Percentiles rank a stretch among this genome's conserved stretches.
Conservation (phyloP, 257 asterid genomes). For the Fraxinus americana region DNA sequence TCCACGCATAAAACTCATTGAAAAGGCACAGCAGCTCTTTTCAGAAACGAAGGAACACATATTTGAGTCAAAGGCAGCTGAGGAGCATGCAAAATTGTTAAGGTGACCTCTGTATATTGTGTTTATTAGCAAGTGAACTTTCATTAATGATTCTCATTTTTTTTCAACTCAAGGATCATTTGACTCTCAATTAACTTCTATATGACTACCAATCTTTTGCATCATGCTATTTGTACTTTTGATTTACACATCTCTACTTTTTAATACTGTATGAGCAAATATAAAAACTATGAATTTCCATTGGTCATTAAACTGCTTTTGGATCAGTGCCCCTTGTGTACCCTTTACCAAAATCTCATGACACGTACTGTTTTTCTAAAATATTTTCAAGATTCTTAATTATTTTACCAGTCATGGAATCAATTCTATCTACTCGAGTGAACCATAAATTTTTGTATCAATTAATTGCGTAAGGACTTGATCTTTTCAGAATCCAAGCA, state of each 20-base stretch:
- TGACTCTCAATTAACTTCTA: neutral
- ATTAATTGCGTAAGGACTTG: neutral
- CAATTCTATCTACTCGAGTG: slow-evolving; percentile 5
- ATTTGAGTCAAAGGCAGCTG: slow-evolving; percentile 98
- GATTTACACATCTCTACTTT: slow-evolving; percentile 2
- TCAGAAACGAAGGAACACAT: slow-evolving; percentile 74
- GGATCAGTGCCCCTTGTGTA: slow-evolving; percentile 1
- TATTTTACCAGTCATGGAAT: slow-evolving; percentile 8
- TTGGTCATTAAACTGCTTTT: slow-evolving; percentile 1
- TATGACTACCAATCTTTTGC: slow-evolving; percentile 12
- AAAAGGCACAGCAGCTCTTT: slow-evolving; percentile 74
- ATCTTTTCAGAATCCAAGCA: neutral
- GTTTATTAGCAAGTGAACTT: neutral
- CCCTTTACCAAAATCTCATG: neutral
- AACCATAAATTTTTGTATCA: neutral
- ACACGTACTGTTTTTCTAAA: neutral
- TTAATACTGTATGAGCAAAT: slow-evolving; percentile 7
- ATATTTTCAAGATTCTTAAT: neutral
- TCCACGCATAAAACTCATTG: slow-evolving; percentile 79
- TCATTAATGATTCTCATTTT: slow-evolving; percentile 15
- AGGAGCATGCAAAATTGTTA: slow-evolving; percentile 92
- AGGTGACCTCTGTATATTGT: slow-evolving; percentile 45
- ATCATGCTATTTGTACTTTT: neutral
- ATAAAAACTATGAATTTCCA: slow-evolving; percentile 11
- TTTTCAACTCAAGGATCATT: neutral